phyloP scores from a whole-genome alignment of 1,139 yeast species.

The Meyerozyma smithsonii region DNA sequence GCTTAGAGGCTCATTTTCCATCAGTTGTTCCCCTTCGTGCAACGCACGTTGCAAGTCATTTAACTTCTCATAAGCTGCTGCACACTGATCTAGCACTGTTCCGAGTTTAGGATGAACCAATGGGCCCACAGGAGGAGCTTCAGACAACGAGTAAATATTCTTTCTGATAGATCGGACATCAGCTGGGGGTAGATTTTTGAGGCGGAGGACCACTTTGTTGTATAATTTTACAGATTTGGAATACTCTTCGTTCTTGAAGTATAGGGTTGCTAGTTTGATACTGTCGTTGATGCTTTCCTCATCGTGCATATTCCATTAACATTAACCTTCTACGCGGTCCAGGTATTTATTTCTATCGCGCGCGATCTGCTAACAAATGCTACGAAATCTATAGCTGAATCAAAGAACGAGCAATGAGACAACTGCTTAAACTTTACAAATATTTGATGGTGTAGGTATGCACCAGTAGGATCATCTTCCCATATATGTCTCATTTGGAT shows the following conservation, averaged over 20 bases:
- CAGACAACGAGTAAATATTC: conserved; percentile 15
- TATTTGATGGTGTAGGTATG: neutral
- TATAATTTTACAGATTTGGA: conserved; percentile 21
- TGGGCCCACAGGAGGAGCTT: conserved; percentile 25
- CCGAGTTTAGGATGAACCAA: conserved; percentile 25
- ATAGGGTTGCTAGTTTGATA: conserved; percentile 26
- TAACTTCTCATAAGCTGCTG: conserved; percentile 56
- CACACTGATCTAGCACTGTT: conserved; percentile 43
- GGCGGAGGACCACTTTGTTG: conserved; percentile 6
- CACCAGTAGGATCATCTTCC: too few species aligned
- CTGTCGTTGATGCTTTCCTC: conserved; percentile 25
- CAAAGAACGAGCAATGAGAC: too few species aligned
- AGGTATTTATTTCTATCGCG: neutral
- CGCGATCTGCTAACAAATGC: too few species aligned
- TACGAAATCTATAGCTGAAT: too few species aligned
- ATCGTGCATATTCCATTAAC: neutral
- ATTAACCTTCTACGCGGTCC: neutral
- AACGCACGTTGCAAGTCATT: conserved; percentile 36
- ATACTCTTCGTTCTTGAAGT: conserved; percentile 28
- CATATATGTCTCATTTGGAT: too few species aligned
- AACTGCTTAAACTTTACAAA: neutral
- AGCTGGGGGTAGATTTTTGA: conserved; percentile 13
- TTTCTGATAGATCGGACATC: conserved; percentile 17
- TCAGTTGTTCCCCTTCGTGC: conserved; percentile 38
- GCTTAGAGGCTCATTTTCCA: conserved; percentile 47